Percentiles rank a stretch among this genome's conserved stretches.
These are phyloP conservation scores for Filobasidium uniguttulatum DNA, from an alignment of 1,284 basidiomycete species.

Conservation along the genomic window DNA sequence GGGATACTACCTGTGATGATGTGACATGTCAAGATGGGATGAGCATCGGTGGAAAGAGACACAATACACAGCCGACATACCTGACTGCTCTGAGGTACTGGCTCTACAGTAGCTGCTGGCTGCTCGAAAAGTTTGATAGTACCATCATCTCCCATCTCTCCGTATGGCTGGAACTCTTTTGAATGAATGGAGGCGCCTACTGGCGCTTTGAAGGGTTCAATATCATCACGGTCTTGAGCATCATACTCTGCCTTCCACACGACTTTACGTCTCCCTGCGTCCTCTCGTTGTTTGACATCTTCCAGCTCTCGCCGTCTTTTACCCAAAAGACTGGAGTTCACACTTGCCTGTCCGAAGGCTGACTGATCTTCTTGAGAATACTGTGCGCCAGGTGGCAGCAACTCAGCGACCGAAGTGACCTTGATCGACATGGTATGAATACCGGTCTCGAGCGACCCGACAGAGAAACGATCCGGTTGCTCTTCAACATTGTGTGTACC, in stretches of 20 bases:
- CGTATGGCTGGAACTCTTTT: neutral
- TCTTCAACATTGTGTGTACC: conserved; percentile 4
- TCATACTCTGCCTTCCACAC: conserved; percentile 8
- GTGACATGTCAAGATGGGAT: neutral
- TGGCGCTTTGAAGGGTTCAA: conserved; percentile 9
- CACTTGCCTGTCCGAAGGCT: neutral
- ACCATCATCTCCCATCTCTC: conserved; percentile 5
- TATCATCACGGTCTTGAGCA: conserved; percentile 9
- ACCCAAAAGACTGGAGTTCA: neutral
- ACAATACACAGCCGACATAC: neutral
- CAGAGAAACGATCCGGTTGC: conserved; percentile 1
- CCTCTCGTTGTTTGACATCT: conserved; percentile 5
- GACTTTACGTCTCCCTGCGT: conserved; percentile 10
- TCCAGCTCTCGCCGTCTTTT: conserved; percentile 9
- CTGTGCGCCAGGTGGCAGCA: neutral
- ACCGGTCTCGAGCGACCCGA: conserved; percentile 10
- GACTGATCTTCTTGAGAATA: conserved; percentile 2
- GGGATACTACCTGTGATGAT: neutral
- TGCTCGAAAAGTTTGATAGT: neutral
- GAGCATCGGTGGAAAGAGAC: neutral
- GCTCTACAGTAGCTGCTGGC: neutral
- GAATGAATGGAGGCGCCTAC: neutral
- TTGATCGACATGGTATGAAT: conserved; percentile 15
- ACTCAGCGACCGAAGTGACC: conserved; percentile 10
- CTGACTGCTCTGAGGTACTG: neutral